Percentiles rank a stretch among this genome's conserved stretches.
phyloP scores from a whole-genome alignment of 179 eudicot genomes.

The Pouteria campechiana region DNA sequence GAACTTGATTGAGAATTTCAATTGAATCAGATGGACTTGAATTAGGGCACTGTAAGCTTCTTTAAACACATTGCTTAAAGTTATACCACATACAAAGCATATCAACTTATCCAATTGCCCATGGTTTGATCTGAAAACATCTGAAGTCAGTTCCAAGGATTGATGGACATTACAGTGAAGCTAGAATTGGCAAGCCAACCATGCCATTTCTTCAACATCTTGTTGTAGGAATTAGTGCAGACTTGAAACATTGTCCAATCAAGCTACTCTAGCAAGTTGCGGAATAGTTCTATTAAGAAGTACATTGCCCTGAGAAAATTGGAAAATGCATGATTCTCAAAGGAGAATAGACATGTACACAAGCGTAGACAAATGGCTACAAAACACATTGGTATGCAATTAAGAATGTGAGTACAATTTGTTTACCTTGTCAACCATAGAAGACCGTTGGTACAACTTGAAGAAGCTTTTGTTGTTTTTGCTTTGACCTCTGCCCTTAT shows the following conservation, averaged over 20 bases:
- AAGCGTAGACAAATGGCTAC: neutral
- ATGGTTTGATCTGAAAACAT: neutral
- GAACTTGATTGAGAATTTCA: neutral
- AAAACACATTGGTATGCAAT: neutral
- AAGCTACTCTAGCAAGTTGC: conserved; percentile 51
- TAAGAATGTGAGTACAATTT: neutral
- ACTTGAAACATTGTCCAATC: conserved; percentile 81
- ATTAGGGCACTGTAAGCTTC: neutral
- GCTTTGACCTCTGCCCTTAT: conserved; percentile 85
- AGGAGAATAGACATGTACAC: neutral
- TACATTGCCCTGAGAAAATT: conserved; percentile 66
- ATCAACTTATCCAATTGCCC: neutral
- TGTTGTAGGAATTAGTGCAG: conserved; percentile 69
- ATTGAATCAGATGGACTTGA: neutral
- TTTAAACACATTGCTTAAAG: neutral
- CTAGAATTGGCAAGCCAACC: conserved; percentile 97
- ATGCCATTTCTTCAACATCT: conserved; percentile 89
- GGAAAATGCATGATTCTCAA: conserved; percentile 1
- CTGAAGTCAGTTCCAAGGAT: neutral
- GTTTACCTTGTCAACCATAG: conserved; percentile 96
- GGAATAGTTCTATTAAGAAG: conserved; percentile 78
- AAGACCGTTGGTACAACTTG: conserved; percentile 90
- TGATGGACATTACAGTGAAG: conserved; percentile 43
- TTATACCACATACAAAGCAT: neutral
- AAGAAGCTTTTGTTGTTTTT: conserved; percentile 74